Evolutionary conservation across 495 filamentous ascomycete species (phyloP).

Genomic region (Lepraria neglecta): DNA sequence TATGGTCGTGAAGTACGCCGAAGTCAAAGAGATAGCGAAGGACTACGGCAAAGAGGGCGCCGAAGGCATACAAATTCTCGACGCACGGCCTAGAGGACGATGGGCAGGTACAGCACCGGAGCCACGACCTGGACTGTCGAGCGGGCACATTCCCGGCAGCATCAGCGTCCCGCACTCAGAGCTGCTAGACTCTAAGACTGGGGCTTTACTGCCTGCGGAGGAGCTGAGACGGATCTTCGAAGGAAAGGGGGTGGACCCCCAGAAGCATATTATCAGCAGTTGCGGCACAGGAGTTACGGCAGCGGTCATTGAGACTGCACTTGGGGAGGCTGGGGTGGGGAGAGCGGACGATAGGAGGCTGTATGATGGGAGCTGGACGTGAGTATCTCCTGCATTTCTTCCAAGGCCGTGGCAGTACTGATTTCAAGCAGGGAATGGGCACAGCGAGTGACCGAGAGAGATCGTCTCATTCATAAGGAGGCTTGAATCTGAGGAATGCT

Average conservation of each 20-base stretch:
- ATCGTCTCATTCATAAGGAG: constrained; percentile 54
- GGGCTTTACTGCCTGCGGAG: constrained; percentile 65
- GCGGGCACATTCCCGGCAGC: constrained; percentile 85
- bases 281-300: constrained; percentile 96
- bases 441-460: constrained; percentile 55
- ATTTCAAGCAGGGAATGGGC: constrained; percentile 61
- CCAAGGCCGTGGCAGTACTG: constrained; percentile 19
- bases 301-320: constrained; percentile 81
- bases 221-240: constrained; percentile 73
- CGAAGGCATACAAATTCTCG: constrained; percentile 78
- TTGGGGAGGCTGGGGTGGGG: constrained; percentile 70
- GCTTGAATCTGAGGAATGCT: constrained; percentile 17
- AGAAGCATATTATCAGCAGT: constrained; percentile 78
- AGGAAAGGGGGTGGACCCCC: constrained; percentile 66
- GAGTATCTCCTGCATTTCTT: constrained; percentile 39
- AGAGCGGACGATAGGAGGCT: constrained; percentile 61
- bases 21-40: constrained; percentile 68
- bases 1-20: constrained; percentile 64
- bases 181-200: constrained; percentile 74
- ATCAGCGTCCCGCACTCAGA: constrained; percentile 75
- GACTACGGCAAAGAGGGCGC: constrained; percentile 72
- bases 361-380: constrained; percentile 99
- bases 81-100: constrained; percentile 73
- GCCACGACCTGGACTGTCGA: constrained; percentile 77
- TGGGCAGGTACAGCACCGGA: constrained; percentile 82